Evolutionary conservation across 1,284 basidiomycete species (phyloP).

Genomic region (Ustilago xerochloae): DNA sequence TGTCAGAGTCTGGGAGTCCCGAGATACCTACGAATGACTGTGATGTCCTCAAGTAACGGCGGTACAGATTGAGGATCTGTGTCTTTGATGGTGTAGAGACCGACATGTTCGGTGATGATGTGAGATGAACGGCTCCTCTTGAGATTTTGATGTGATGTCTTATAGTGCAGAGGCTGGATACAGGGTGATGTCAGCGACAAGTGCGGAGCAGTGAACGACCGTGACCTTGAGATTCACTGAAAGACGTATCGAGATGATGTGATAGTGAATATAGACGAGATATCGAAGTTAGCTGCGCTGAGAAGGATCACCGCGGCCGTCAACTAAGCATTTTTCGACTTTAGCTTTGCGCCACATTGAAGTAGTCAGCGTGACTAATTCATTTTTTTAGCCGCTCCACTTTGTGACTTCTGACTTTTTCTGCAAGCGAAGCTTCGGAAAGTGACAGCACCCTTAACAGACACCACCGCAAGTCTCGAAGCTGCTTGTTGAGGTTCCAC

Average conservation of each 20-base stretch:
- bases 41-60: slow-evolving; percentile 62
- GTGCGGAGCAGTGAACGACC: no score
- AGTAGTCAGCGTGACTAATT: slow-evolving; percentile 41
- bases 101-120: slow-evolving; percentile 23
- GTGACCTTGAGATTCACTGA: no score
- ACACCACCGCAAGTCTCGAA: background rate
- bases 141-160: background rate
- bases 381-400: slow-evolving; percentile 20
- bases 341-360: slow-evolving; percentile 12
- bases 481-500: background rate
- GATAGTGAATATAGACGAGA: no score
- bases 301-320: slow-evolving; percentile 18
- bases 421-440: background rate
- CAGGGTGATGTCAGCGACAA: no score
- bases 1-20: background rate
- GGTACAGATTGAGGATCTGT: slow-evolving; percentile 63
- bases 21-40: slow-evolving; percentile 64
- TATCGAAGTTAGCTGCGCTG: slow-evolving; percentile 19
- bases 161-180: background rate
- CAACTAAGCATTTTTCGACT: slow-evolving; percentile 16
- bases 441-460: background rate
- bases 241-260: no score
- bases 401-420: background rate
- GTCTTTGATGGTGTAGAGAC: slow-evolving; percentile 44
- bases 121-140: background rate